Conservation (phyloP, 176 grass and related monocot genomes). For the Carex parvula region DNA sequence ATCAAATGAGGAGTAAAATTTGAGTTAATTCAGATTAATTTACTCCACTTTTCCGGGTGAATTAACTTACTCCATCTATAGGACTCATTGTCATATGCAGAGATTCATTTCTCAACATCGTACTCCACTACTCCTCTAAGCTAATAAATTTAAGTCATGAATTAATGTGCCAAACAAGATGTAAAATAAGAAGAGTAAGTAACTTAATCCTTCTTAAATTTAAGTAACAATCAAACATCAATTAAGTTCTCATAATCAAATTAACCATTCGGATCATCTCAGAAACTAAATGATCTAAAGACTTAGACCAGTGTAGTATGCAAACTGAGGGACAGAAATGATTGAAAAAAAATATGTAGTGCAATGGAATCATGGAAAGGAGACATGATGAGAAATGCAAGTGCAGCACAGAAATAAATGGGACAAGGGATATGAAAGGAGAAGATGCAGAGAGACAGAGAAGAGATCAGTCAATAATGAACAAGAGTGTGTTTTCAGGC, state of each 20-base stretch:
- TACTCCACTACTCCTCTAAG: too few relatives aligned
- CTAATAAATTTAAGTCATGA: too few relatives aligned
- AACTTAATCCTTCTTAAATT: too few relatives aligned
- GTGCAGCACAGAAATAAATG: constrained; percentile 24
- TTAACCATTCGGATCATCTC: background rate
- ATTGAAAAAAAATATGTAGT: background rate
- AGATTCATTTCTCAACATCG: too few relatives aligned
- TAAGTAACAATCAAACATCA: background rate
- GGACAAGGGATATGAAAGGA: background rate
- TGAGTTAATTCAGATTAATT: too few relatives aligned
- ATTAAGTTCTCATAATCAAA: background rate
- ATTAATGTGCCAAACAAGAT: too few relatives aligned
- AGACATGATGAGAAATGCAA: constrained; percentile 17
- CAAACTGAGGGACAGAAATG: background rate
- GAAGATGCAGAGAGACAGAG: constrained; percentile 16
- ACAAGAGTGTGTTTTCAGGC: background rate
- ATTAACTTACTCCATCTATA: background rate
- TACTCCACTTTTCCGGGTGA: too few relatives aligned
- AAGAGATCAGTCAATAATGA: constrained; percentile 4
- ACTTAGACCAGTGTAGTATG: background rate
- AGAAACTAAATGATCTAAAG: background rate
- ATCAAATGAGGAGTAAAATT: too few relatives aligned
- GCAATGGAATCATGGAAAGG: background rate
- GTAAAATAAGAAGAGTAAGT: too few relatives aligned
- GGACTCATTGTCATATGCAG: too few relatives aligned